Evolutionary conservation across 345 rosid species (phyloP).

Genomic region (Isatis tinctoria): DNA sequence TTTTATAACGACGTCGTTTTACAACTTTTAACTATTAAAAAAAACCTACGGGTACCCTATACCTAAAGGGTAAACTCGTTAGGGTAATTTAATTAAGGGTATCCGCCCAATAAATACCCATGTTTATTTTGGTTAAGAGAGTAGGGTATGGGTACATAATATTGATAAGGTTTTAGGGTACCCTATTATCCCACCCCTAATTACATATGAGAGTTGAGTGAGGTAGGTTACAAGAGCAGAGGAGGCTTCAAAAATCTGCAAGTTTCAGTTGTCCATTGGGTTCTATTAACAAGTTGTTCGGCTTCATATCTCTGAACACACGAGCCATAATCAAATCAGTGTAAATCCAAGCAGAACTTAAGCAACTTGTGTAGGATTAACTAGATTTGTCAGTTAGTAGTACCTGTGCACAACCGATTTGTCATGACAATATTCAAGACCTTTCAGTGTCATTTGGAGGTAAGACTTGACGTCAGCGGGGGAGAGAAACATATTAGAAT

Average conservation of each 20-base stretch:
- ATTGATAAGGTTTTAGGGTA: no score
- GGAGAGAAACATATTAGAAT: slow-evolving; percentile 79
- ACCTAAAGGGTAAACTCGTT: no score
- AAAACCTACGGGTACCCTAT: no score
- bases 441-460: slow-evolving; percentile 81
- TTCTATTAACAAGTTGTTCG: slow-evolving; percentile 86
- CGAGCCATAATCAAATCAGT: not conserved
- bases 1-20: no score
- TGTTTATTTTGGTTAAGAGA: no score
- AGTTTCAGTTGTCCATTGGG: slow-evolving; percentile 77
- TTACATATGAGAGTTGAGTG: no score
- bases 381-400: not conserved
- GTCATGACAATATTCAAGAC: slow-evolving; percentile 78
- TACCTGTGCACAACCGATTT: slow-evolving; percentile 94
- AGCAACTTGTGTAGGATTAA: not conserved
- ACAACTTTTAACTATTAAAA: no score
- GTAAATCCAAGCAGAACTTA: not conserved
- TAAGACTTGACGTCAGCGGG: slow-evolving; percentile 89
- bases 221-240: no score
- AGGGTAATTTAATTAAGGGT: no score
- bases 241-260: slow-evolving; percentile 88
- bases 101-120: no score
- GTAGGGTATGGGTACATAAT: no score
- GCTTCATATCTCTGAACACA: slow-evolving; percentile 88
- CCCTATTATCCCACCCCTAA: no score